Conservation (phyloP, 129 eudicot genomes). For the Arctium minus region DNA sequence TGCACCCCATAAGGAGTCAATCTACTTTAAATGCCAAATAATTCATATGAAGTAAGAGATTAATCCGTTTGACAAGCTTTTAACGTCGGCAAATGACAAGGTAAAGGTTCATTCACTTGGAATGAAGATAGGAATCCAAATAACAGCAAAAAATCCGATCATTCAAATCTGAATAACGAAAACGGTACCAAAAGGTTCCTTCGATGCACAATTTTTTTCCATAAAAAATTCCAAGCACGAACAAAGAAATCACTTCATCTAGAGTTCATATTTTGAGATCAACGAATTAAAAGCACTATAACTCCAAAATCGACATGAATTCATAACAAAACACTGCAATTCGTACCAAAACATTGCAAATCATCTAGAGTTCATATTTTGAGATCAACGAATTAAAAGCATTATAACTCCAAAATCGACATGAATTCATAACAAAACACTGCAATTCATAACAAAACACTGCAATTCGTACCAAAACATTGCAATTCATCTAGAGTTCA, state of each 20-base stretch:
- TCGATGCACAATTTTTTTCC: not conserved
- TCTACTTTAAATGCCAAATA: not conserved
- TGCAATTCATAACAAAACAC: conserved; percentile 2
- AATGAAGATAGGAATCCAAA: not conserved
- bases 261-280: not conserved
- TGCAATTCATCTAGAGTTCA: too few relatives aligned
- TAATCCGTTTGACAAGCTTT: not conserved
- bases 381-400: too few relatives aligned
- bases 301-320: not conserved
- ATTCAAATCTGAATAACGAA: not conserved
- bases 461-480: not conserved
- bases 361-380: too few relatives aligned
- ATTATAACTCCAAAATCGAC: not conserved
- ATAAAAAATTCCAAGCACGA: conserved; percentile 2
- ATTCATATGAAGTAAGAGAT: not conserved
- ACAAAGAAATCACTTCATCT: not conserved
- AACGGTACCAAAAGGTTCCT: conserved; percentile 1
- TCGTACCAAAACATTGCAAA: too few relatives aligned
- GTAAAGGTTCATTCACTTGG: not conserved
- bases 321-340: not conserved
- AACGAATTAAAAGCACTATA: not conserved
- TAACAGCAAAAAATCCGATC: not conserved
- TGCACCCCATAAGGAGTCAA: not conserved
- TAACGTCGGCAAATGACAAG: not conserved
- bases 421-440: not conserved